Evolutionary conservation across 768 basidiomycete genomes (phyloP), one percentile per base, ranked within the genome.

Genomic region (Boletus coccyginus): DNA sequence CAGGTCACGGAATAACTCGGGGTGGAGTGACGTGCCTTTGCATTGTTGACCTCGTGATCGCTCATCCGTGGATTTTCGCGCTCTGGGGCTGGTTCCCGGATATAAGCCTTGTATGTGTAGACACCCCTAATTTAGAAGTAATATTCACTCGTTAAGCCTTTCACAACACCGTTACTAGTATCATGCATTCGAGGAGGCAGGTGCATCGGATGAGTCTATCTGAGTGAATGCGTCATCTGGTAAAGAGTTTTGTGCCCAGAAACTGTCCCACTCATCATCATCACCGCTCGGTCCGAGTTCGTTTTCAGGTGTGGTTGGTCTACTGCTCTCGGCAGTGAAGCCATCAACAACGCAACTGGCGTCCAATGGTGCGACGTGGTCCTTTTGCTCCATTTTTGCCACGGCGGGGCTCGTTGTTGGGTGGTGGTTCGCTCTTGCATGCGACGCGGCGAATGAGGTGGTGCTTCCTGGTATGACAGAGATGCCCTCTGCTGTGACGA

Each of bases 401-500:
- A 41, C 48, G 17, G 55, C 49, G 12, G 41, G 47, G 33, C 41
- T 42, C 21, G 61, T 59, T 17, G 60, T 67, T 14, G 64, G n/a
- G 16, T 42, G 48, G 2, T 42, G 50, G 40, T 41, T 46, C 50
- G 33, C 21, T 3, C 43, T 52, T 11, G 56, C 3, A 21, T 46
- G 60, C 24, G 53, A 53, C 31, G 24, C 16, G 16, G 53, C 16
- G 11, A 50, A 46, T 7, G 56, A 56, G 43, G 62, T 40, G 21
- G 58, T 60, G 43, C 66, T 72, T 41, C 64, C 66, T 12, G 66
- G 62, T 59, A 72, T 56, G 39, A 62, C 58, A 31, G 68, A 66
- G 29, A 94, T 73, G 9, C 92, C 94, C 21, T 76, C 71, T 16
- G 75, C 64, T 6, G 85, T 81, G 47, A 97, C 78, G 55, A 92